Base-by-base conservation (phyloP, 495 filamentous ascomycete genomes). In the Xylaria grammica region DNA sequence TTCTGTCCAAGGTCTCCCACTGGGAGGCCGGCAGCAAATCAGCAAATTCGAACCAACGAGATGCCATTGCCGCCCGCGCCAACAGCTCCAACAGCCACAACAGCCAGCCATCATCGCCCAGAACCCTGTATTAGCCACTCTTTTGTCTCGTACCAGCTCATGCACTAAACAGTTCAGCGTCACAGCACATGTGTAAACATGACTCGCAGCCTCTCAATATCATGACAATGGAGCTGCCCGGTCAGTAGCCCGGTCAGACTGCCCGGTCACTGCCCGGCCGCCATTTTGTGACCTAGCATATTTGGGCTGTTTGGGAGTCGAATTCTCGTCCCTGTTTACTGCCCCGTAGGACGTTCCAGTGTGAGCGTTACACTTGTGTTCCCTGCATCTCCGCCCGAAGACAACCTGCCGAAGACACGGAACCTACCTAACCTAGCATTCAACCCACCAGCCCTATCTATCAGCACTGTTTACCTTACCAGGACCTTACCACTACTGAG, bases 101-200 rank as follows among this genome's bases (percentile, higher is more conserved):
- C 26, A 15, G 42, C 52, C 22, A 20, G 17, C 34, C 17, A 20
- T 11, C 19, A 32, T 58, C 30, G 13, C 30, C 19, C 17, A 17
- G 10, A 36, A 26, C 56, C 42, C 29, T 59, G 40, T 22, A 32
- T 20, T 32, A 22, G 24, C 54, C 54, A 56, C 34, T 56, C 53
- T 9, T 36, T 45, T 57, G 36, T 15, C 54, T 57, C 4, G 4
- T 32, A 15, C 30, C 24, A 44, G 54, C 56, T 27, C 24, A 36
- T 36, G 38, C 19, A 59, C 56, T 22, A 59, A 59, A 42, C 27
- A 59, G 20, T 6, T 30, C 54, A 27, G 54, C 13, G 24, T 45
- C 6, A 32, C 42, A 34, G 9, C 38, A 30, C 11, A 20, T 42
- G 17, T 58, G 36, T 17, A 32, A 45, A 32, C 38, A 44, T 45